Conservation (phyloP, 1,284 basidiomycete species). For the Cutaneotrichosporon sp. region DNA sequence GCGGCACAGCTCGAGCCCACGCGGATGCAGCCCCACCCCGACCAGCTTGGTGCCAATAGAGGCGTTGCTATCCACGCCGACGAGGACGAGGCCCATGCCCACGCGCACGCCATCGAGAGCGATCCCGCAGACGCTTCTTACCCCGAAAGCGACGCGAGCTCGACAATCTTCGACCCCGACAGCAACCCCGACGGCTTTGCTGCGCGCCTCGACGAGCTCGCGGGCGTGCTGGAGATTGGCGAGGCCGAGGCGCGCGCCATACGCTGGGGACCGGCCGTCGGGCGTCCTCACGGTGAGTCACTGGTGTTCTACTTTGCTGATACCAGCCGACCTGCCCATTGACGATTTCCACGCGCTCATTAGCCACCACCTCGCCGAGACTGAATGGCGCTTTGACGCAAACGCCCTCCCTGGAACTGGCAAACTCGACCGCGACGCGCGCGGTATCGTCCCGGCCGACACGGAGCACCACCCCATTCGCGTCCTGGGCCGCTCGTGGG, state of each 20-base stretch:
- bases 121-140: neutral
- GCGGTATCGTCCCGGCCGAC: neutral
- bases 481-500: conserved; percentile 19
- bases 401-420: neutral
- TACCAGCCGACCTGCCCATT: conserved; percentile 17
- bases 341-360: conserved; percentile 29
- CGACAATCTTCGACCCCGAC: conserved; percentile 32
- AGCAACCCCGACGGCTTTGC: conserved; percentile 38
- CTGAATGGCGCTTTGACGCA: conserved; percentile 36
- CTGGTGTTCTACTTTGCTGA: neutral
- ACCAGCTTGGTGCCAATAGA: too few relatives aligned
- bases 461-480: conserved; percentile 23
- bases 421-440: neutral
- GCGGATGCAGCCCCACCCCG: too few relatives aligned
- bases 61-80: neutral
- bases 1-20: neutral
- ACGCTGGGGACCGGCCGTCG: conserved; percentile 34
- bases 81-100: neutral
- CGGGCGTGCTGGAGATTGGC: conserved; percentile 36
- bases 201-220: conserved; percentile 38
- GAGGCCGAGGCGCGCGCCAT: conserved; percentile 36
- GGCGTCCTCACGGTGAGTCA: conserved; percentile 12
- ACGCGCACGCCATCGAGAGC: neutral
- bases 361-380: conserved; percentile 31
- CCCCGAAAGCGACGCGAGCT: conserved; percentile 21